Conservation (phyloP, 2,329 filamentous ascomycete genomes). For the Clathrospora elynae region DNA sequence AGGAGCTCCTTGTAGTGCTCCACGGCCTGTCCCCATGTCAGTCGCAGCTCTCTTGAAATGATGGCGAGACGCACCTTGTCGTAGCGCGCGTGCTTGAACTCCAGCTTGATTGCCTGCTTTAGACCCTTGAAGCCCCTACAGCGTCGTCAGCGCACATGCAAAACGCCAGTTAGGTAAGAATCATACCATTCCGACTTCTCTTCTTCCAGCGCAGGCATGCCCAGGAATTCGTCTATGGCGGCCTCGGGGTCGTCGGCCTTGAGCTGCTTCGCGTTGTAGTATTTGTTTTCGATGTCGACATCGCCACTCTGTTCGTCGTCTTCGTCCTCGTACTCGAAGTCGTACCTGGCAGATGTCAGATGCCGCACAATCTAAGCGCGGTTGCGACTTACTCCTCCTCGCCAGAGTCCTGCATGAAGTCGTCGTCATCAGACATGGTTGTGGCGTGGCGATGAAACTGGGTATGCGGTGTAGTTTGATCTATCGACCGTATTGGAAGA, state of each 20-base stretch:
- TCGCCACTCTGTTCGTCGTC: constrained; percentile 87
- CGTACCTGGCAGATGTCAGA: constrained; percentile 65
- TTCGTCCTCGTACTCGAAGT: constrained; percentile 96
- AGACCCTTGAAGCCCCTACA: constrained; percentile 87
- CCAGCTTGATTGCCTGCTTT: constrained; percentile 97
- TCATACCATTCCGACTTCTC: constrained; percentile 90
- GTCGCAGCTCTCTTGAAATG: constrained; percentile 15
- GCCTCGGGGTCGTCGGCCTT: constrained; percentile 85
- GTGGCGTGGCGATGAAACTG: constrained; percentile 19
- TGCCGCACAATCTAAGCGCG: background rate
- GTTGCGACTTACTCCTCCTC: constrained; percentile 71
- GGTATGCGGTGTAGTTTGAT: background rate
- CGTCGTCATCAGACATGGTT: constrained; percentile 80
- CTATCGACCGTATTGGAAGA: background rate
- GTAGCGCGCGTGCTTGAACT: constrained; percentile 90
- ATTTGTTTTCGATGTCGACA: constrained; percentile 98
- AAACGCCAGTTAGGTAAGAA: constrained; percentile 1
- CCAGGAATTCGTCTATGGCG: constrained; percentile 91
- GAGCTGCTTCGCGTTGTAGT: constrained; percentile 98
- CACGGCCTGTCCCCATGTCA: constrained; percentile 66
- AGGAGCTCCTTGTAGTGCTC: constrained; percentile 93
- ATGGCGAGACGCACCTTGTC: constrained; percentile 64
- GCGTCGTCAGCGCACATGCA: constrained; percentile 19
- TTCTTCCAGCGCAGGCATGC: constrained; percentile 78
- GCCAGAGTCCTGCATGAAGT: constrained; percentile 92